A percentile compares a stretch with the other conserved stretches of the same genome.
These are phyloP conservation scores for Lactarius psammicola DNA, from an alignment of 768 basidiomycete genomes.

Conservation along the genomic window DNA sequence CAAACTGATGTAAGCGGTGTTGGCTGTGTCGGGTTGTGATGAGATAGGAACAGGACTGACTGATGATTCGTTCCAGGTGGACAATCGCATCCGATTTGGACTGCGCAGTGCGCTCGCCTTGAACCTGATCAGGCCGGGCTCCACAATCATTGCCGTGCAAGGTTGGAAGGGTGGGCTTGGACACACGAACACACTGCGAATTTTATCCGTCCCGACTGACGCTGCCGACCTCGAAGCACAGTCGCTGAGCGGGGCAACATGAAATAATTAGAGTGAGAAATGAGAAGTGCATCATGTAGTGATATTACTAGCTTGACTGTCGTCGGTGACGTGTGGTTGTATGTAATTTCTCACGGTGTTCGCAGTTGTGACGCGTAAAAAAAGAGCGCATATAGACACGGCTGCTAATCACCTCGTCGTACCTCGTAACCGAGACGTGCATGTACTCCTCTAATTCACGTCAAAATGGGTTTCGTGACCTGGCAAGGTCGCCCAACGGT, in stretches of 20 bases:
- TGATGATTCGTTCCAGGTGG: constrained; percentile 50
- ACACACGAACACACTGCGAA: constrained; percentile 88
- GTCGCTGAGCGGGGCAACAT: constrained; percentile 42
- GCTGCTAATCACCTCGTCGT: constrained; percentile 1
- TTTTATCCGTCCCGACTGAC: constrained; percentile 82
- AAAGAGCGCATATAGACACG: background rate
- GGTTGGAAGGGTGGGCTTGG: constrained; percentile 99
- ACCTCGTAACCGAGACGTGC: constrained; percentile 20
- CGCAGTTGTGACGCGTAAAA: background rate
- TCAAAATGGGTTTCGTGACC: constrained; percentile 49
- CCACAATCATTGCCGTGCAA: constrained; percentile 91
- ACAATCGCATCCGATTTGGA: constrained; percentile 88
- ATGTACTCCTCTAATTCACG: constrained; percentile 48
- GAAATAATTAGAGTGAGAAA: background rate
- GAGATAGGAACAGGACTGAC: constrained; percentile 16
- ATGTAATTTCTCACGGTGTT: background rate
- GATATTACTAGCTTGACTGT: background rate
- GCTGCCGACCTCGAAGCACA: constrained; percentile 73
- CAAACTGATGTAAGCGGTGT: constrained; percentile 81
- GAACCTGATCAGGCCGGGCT: constrained; percentile 84
- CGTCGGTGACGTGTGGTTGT: background rate
- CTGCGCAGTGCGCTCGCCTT: constrained; percentile 78
- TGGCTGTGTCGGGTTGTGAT: background rate
- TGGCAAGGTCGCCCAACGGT: constrained; percentile 42
- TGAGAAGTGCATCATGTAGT: constrained; percentile 18